These are phyloP conservation scores for Rhodotorula sp. DNA, from an alignment of 1,284 basidiomycete genomes.

Conservation along the genomic window DNA sequence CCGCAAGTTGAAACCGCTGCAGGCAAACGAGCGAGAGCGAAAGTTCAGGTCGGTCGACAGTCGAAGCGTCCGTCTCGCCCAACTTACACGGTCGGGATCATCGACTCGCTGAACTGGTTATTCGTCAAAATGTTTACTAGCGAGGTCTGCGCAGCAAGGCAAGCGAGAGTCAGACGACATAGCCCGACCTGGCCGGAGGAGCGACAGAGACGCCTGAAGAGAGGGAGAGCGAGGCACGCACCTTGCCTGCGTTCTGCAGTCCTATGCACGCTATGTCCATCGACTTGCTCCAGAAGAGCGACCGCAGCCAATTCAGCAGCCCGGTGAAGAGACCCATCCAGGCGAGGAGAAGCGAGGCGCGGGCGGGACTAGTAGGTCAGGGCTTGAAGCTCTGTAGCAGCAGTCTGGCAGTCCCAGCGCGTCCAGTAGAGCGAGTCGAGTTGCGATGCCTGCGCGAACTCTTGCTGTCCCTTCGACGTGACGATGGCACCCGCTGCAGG, in stretches of 20 bases:
- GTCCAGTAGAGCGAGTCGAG: no score
- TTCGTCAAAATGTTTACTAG: slow-evolving; percentile 46
- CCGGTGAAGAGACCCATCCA: slow-evolving; percentile 58
- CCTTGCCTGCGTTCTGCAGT: slow-evolving; percentile 62
- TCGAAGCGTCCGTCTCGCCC: background rate
- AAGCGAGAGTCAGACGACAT: background rate
- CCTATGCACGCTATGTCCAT: slow-evolving; percentile 93
- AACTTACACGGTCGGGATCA: slow-evolving; percentile 46
- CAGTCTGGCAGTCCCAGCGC: background rate
- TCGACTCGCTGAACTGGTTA: slow-evolving; percentile 37
- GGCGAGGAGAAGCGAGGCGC: background rate
- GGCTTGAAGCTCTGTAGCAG: background rate
- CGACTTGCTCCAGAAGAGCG: slow-evolving; percentile 77
- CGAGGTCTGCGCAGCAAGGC: slow-evolving; percentile 38
- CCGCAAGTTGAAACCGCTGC: slow-evolving; percentile 45
- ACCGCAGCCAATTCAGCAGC: slow-evolving; percentile 60
- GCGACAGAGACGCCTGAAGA: no score
- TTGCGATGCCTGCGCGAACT: no score
- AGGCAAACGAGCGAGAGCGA: no score
- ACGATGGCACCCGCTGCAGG: no score
- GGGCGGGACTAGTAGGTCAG: background rate
- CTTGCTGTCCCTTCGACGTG: no score
- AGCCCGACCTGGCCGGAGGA: no score
- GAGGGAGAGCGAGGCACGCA: background rate
- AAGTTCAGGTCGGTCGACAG: background rate